Evolutionary conservation across 1,284 basidiomycete genomes (phyloP), one percentile per base, ranked within the genome.

Genomic region (Ganoderma meredithae): DNA sequence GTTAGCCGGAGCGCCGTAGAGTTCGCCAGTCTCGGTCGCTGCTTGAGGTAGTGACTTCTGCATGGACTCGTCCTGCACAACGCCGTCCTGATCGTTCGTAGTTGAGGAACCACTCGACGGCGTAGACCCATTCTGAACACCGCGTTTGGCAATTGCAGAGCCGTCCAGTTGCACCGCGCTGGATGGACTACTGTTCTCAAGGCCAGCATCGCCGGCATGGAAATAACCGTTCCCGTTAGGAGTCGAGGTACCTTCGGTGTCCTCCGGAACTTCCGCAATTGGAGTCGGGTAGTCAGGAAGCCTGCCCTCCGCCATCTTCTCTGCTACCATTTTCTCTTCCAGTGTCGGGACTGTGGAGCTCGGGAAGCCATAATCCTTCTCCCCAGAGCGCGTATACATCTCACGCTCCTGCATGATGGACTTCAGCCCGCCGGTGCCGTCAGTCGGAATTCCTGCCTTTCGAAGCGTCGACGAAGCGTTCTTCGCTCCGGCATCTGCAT

Each of bases 341-440:
- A 93, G 76, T 0, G 89, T 92, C 0, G 93, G 92, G 1, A 93
- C 88, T 10, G 88, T 81, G 0, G 89, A 82, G 71, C 87, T 88
- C 0, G 90, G 85, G 77, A 93, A 92, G 0, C 90, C 90, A 25
- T 82, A 80, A 33, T 80, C 80, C 71, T 85, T 82, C 70, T 86
- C 75, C 4, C 88, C 89, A 2, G 87, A 83, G n/a, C 79, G 79
- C 40, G 83, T 84, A 73, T 79, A 87, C 31, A 87, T 88, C 70
- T 82, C 83, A 12, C 88, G 84, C 73, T 92, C 90, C 41, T 83
- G 82, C 36, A 83, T 78, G 47, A 88, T 70, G 0, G 77, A 78
- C 43, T 81, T 76, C 39, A 86, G 85, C 31, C 82, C 83, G 0
- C 79, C 79, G 8, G 76, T 80, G 22, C 79, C 76, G 60, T 83